Conservation (phyloP, 2,329 filamentous ascomycete species). For the Plenodomus tracheiphilus region DNA sequence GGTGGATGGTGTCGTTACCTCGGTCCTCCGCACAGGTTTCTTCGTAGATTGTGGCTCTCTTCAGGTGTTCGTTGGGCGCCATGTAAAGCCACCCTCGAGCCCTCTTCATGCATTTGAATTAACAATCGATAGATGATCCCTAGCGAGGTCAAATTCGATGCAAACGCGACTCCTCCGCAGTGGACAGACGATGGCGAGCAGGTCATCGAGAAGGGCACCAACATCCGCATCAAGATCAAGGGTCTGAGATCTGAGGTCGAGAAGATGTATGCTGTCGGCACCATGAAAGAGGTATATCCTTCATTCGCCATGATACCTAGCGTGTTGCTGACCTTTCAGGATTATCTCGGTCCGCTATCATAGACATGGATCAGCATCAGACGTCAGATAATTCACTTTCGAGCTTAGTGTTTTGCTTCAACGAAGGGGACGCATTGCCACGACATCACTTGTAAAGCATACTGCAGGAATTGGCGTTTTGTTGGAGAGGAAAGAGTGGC, state of each 20-base stretch:
- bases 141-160: constrained; percentile 88
- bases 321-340: constrained; percentile 31
- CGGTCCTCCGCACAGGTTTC: constrained; percentile 89
- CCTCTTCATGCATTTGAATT: constrained; percentile 19
- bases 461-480: too few relatives aligned
- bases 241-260: constrained; percentile 92
- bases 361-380: constrained; percentile 12
- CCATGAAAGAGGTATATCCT: constrained; percentile 74
- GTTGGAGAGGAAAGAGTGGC: too few relatives aligned
- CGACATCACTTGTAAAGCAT: not conserved
- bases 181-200: constrained; percentile 95
- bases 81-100: constrained; percentile 60
- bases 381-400: too few relatives aligned
- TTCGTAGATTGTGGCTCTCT: constrained; percentile 82
- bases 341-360: constrained; percentile 44
- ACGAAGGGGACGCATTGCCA: not conserved
- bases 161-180: constrained; percentile 93
- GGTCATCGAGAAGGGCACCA: constrained; percentile 89
- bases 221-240: constrained; percentile 91
- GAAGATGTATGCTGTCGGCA: constrained; percentile 95
- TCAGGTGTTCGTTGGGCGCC: constrained; percentile 76
- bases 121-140: constrained; percentile 73
- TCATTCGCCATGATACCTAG: constrained; percentile 1
- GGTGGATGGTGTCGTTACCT: constrained; percentile 93
- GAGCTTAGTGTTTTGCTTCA: not conserved